phyloP scores from a whole-genome alignment of 1,139 yeast species.

The Blastobotrys petasosporus region DNA sequence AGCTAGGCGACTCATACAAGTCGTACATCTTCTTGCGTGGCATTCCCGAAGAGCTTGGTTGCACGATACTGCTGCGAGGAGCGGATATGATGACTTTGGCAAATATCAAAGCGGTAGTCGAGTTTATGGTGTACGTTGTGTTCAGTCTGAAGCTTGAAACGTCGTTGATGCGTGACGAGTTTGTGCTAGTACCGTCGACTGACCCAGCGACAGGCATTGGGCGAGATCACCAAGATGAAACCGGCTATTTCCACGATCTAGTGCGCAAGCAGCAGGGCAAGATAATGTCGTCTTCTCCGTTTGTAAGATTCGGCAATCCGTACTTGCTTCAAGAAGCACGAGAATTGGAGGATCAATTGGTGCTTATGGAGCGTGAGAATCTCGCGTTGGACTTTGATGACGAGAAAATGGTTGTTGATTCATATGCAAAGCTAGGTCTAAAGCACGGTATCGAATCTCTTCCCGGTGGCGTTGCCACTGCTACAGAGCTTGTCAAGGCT shows the following conservation, averaged over 20 bases:
- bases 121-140: conserved; percentile 70
- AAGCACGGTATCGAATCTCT: conserved; percentile 16
- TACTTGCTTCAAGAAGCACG: conserved; percentile 52
- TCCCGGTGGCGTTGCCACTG: conserved; percentile 25
- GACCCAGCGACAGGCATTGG: conserved; percentile 10
- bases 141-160: conserved; percentile 78
- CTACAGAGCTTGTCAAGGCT: conserved; percentile 22
- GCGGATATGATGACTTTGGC: conserved; percentile 51
- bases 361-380: conserved; percentile 32
- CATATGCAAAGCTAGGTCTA: conserved; percentile 17
- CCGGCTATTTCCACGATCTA: conserved; percentile 43
- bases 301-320: conserved; percentile 64
- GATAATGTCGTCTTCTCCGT: conserved; percentile 67
- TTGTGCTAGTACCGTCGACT: conserved; percentile 43
- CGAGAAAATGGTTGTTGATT: conserved; percentile 11
- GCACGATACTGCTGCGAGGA: conserved; percentile 80
- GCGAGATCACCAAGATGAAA: not conserved
- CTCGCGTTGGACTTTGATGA: conserved; percentile 22
- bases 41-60: conserved; percentile 66
- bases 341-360: conserved; percentile 45
- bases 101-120: conserved; percentile 70
- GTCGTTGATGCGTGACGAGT: conserved; percentile 71
- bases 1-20: conserved; percentile 49
- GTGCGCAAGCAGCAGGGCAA: conserved; percentile 46
- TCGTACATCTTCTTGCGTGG: conserved; percentile 76